Base-by-base conservation (phyloP, 495 filamentous ascomycete genomes). In the Aspergillus leporis region DNA sequence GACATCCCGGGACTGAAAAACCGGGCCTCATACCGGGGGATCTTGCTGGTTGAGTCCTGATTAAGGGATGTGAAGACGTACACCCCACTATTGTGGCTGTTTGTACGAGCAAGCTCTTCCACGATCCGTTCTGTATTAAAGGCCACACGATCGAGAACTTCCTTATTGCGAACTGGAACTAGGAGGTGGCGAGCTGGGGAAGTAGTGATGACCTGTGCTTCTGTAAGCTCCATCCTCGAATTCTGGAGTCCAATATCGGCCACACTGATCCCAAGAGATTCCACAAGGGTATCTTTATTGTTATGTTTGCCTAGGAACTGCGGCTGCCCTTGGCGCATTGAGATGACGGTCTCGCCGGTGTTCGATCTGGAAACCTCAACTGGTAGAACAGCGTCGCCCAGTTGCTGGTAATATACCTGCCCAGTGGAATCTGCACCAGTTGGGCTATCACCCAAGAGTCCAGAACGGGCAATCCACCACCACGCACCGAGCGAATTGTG, bases 1-100 rank as follows among this genome's bases (percentile, higher is more conserved):
- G 34, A 41, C 58, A 64, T 64, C 28, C 58, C 58, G 5, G 61
- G 61, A 40, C 61, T 61, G 40, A 64, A 64, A 36, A 64, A 64
- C 1, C 52, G 45, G 14, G 53, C 59, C 46, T 61, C 52, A 16
- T 56, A 55, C 38, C 52, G 46, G 3, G 51, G 51, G 6, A 28
- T 28, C 25, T 28, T 28, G 25, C 7, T 21, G 4, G 2, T n/a
- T 21, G 5, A 6, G 1, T 51, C 19, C 6, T 47, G 13, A 47
- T 22, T 23, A 21, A 21, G 13, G 2, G n/a, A 28, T 28, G 55
- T 43, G 31, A 63, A 63, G 3, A 60, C 51, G 47, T 63, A 63
- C 25, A 63, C 28, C 13, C 61, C 61, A 53, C 61, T 62, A 30
- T 59, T 47, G 16, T 48, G 4, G 25, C 61, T 63, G 8, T 48